phyloP scores from a whole-genome alignment of 352 stramenopile genomes.

The Globisporangium emineosum region DNA sequence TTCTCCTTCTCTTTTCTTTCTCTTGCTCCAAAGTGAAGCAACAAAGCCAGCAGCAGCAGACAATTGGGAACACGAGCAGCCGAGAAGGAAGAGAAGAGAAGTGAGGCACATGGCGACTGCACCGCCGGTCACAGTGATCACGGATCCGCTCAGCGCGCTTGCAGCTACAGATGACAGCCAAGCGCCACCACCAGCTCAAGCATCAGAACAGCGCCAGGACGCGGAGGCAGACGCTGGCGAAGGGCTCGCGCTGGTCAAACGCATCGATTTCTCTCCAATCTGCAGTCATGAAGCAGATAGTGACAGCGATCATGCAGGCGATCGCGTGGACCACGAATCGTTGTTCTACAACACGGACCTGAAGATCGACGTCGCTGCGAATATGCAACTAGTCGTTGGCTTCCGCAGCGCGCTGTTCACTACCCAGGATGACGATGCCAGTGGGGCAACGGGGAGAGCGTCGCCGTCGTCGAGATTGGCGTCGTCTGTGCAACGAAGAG shows the following conservation, averaged over 20 bases:
- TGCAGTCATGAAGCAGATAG: background rate
- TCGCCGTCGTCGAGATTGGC: background rate
- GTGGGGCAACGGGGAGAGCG: slow-evolving; percentile 20
- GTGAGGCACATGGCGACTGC: background rate
- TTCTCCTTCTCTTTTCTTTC: background rate
- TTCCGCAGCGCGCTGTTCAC: slow-evolving; percentile 39
- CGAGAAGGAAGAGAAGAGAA: background rate
- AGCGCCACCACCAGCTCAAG: background rate
- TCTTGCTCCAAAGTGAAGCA: slow-evolving; percentile 3
- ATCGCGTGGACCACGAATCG: slow-evolving; percentile 16
- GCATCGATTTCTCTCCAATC: slow-evolving; percentile 28
- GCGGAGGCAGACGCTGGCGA: slow-evolving; percentile 19
- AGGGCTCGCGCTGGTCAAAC: slow-evolving; percentile 21
- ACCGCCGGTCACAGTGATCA: no score
- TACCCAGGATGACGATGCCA: slow-evolving; percentile 8
- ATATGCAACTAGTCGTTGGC: slow-evolving; percentile 42
- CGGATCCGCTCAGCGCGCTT: background rate
- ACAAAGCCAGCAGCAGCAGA: background rate
- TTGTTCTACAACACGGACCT: slow-evolving; percentile 43
- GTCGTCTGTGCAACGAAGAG: background rate
- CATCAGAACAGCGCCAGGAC: background rate
- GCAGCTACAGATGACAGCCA: background rate
- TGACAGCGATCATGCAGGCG: background rate
- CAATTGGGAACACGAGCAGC: background rate
- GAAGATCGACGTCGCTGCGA: slow-evolving; percentile 51